Conservation (phyloP, 805 yeast species). For the Ogataea polymorpha region DNA sequence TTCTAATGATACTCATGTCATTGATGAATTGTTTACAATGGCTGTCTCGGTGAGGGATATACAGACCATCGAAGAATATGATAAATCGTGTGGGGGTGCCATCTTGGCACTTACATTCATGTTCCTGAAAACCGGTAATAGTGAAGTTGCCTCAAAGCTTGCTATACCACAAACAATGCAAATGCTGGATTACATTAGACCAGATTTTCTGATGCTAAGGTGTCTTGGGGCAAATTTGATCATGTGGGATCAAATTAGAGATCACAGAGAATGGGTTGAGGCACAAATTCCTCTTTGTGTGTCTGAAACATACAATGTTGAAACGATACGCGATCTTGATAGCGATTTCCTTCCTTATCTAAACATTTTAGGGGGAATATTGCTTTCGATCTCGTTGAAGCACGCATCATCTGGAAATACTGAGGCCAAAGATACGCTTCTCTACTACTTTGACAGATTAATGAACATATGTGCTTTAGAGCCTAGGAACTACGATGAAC, state of each 20-base stretch:
- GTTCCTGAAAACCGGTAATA: constrained; percentile 64
- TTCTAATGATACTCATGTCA: constrained; percentile 56
- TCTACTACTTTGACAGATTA: constrained; percentile 52
- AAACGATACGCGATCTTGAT: constrained; percentile 37
- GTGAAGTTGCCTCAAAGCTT: constrained; percentile 57
- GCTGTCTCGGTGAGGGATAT: constrained; percentile 62
- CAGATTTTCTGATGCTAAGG: constrained; percentile 69
- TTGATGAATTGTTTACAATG: constrained; percentile 54
- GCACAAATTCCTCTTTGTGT: constrained; percentile 51
- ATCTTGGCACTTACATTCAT: constrained; percentile 72
- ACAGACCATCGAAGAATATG: constrained; percentile 54
- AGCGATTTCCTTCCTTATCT: constrained; percentile 62
- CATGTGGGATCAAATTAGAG: constrained; percentile 64
- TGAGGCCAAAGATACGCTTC: constrained; percentile 51
- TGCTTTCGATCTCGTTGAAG: constrained; percentile 70
- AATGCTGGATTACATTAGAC: constrained; percentile 67
- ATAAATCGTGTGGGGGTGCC: constrained; percentile 71
- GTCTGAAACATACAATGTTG: constrained; percentile 29
- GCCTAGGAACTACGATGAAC: constrained; percentile 53
- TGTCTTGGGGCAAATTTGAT: constrained; percentile 63
- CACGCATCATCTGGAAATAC: constrained; percentile 67
- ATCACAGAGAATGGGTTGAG: constrained; percentile 52
- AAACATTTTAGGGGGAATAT: constrained; percentile 69
- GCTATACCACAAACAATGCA: constrained; percentile 58
- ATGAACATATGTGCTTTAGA: constrained; percentile 41